Conservation (phyloP, 345 rosid genomes). For the Erysimum cheiranthoides region DNA sequence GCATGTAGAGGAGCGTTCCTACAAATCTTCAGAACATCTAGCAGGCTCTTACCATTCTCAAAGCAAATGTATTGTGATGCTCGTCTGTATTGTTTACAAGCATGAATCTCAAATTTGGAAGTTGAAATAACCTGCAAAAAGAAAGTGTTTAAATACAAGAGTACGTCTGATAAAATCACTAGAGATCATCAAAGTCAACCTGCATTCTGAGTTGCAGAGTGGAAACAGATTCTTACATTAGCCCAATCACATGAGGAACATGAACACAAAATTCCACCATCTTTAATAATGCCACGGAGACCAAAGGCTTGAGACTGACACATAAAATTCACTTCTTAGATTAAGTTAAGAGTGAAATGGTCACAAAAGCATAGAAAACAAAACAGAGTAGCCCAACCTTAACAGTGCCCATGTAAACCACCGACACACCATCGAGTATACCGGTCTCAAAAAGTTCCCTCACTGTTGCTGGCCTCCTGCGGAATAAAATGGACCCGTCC, state of each 20-base stretch:
- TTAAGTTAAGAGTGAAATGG: constrained; percentile 27
- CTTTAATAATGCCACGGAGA: constrained; percentile 86
- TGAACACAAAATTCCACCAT: constrained; percentile 90
- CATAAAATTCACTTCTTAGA: constrained; percentile 36
- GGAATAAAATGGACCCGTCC: constrained; percentile 54
- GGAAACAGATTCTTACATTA: constrained; percentile 62
- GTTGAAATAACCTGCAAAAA: constrained; percentile 84
- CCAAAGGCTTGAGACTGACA: constrained; percentile 77
- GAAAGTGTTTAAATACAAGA: constrained; percentile 24
- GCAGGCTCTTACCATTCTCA: constrained; percentile 98
- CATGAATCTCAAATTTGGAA: constrained; percentile 98
- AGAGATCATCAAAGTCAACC: constrained; percentile 35
- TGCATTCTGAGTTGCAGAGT: constrained; percentile 40
- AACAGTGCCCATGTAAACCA: constrained; percentile 84
- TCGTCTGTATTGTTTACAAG: constrained; percentile 86
- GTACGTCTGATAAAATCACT: constrained; percentile 28
- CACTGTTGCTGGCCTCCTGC: constrained; percentile 76
- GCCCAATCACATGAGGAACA: constrained; percentile 82
- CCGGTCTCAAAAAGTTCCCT: constrained; percentile 93
- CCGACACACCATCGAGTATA: constrained; percentile 83
- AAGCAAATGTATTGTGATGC: constrained; percentile 96
- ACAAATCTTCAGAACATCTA: constrained; percentile 85
- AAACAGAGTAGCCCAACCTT: constrained; percentile 60
- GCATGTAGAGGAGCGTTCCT: constrained; percentile 73
- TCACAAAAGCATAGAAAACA: constrained; percentile 19